Percentiles rank a stretch among this genome's conserved stretches.
phyloP scores from a whole-genome alignment of 192 early-diverging fungal species.

The Coemansia sp. region DNA sequence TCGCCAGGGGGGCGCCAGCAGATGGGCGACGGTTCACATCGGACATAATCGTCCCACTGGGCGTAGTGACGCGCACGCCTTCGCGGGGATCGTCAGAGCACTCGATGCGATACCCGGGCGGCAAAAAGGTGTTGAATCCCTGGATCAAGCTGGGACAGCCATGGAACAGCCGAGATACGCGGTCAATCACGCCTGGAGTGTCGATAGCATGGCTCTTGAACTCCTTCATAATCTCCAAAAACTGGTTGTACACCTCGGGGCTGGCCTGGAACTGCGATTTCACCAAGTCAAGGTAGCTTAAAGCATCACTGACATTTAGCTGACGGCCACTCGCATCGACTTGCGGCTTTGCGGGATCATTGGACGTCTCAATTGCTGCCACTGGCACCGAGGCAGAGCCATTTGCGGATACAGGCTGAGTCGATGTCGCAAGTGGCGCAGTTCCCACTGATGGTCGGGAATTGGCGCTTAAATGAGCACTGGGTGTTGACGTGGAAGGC shows the following conservation, averaged over 20 bases:
- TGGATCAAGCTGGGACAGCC: constrained; percentile 88
- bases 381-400: background rate
- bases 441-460: background rate
- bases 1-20: background rate
- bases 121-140: constrained; percentile 99
- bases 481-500: background rate
- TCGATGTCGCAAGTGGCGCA: background rate
- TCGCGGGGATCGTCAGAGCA: constrained; percentile 80
- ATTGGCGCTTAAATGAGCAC: background rate
- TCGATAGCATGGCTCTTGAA: constrained; percentile 97
- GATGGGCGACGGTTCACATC: constrained; percentile 39
- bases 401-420: constrained; percentile 5
- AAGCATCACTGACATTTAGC: constrained; percentile 83
- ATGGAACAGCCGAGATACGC: constrained; percentile 94
- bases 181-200: constrained; percentile 96
- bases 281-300: constrained; percentile 96
- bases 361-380: background rate
- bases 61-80: constrained; percentile 86
- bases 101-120: constrained; percentile 97
- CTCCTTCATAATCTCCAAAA: constrained; percentile 99
- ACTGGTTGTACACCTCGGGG: constrained; percentile 96
- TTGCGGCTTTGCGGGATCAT: constrained; percentile 19
- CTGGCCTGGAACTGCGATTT: constrained; percentile 89
- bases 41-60: constrained; percentile 61
- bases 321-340: constrained; percentile 34